A percentile compares a stretch with the other conserved stretches of the same genome.
phyloP scores from a whole-genome alignment of 2,329 filamentous ascomycete species.

The Pseudocercospora ulei region DNA sequence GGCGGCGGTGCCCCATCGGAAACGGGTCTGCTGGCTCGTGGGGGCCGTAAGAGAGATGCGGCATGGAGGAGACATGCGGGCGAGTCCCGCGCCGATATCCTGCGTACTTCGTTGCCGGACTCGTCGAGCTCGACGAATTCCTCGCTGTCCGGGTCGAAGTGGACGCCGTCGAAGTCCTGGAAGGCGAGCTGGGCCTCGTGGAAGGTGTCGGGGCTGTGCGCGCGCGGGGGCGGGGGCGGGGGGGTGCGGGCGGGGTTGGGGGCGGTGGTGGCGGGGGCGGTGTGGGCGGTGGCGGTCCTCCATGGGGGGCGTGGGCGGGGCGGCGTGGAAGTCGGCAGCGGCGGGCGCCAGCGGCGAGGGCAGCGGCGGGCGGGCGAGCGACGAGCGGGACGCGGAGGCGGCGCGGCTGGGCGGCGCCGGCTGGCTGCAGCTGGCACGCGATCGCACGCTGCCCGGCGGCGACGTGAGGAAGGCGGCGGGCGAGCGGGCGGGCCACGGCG shows the following conservation, averaged over 20 bases:
- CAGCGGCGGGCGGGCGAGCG: constrained; percentile 33
- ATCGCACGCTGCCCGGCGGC: constrained; percentile 52
- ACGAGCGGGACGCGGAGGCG: constrained; percentile 37
- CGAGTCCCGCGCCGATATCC: constrained; percentile 29
- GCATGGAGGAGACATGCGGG: constrained; percentile 28
- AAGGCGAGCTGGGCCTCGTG: constrained; percentile 60
- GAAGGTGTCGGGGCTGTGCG: constrained; percentile 50
- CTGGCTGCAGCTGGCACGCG: constrained; percentile 39
- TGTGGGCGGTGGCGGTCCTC: constrained; percentile 20
- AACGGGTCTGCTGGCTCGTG: constrained; percentile 36
- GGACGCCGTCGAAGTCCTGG: constrained; percentile 71
- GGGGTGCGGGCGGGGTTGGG: background rate
- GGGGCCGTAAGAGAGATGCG: constrained; percentile 28
- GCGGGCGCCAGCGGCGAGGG: constrained; percentile 32
- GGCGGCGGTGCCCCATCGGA: constrained; percentile 53
- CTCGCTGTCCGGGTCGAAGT: constrained; percentile 52
- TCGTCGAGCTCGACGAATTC: constrained; percentile 32
- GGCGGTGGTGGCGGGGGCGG: constrained; percentile 14
- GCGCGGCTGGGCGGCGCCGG: constrained; percentile 28
- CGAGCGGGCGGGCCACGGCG: constrained; percentile 60
- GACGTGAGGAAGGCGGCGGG: constrained; percentile 59
- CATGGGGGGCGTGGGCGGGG: constrained; percentile 25
- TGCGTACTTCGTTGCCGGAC: constrained; percentile 30
- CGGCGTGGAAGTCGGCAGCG: constrained; percentile 21
- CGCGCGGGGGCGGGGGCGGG: constrained; percentile 34